Percentiles rank a stretch among this genome's conserved stretches.
Evolutionary conservation across 163 green algal species (phyloP).

Genomic region (Scenedesmus sp.): DNA sequence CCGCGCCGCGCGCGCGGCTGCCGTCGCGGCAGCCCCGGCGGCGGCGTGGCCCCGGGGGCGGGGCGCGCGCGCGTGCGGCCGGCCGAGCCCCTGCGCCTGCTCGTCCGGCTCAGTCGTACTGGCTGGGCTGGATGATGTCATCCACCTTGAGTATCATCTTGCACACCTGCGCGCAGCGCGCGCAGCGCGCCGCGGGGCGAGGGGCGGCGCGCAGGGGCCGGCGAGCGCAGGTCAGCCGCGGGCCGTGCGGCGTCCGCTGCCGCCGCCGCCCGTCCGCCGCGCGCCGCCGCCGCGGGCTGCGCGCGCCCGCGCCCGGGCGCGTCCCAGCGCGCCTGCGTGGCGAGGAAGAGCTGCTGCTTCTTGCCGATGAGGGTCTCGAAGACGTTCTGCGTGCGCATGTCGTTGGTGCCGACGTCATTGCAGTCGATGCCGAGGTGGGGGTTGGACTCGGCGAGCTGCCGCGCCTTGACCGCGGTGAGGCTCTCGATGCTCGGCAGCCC

Average conservation of each 20-base stretch:
- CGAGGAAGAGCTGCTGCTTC: conserved; percentile 97
- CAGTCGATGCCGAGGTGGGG: conserved; percentile 98
- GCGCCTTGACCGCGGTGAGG: conserved; percentile 81
- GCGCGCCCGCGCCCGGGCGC: neutral
- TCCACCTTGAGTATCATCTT: conserved; percentile 99
- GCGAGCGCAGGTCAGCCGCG: no score
- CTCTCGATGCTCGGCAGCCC: conserved; percentile 94
- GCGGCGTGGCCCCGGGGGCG: no score
- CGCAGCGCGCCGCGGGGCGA: no score
- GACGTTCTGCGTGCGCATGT: conserved; percentile 98
- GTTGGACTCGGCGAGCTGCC: conserved; percentile 85
- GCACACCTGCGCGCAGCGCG: conserved; percentile 79
- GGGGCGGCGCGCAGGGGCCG: neutral
- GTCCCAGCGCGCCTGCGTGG: conserved; percentile 93
- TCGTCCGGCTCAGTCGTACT: conserved; percentile 45
- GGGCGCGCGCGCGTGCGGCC: no score
- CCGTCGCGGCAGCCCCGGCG: no score
- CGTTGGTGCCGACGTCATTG: conserved; percentile 94
- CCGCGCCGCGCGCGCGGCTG: no score
- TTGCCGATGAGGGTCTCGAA: conserved; percentile 99
- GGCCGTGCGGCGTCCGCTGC: no score
- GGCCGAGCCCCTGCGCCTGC: no score
- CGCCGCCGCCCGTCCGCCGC: no score
- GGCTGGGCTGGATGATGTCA: conserved; percentile 91
- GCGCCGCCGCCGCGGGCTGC: neutral